Percentiles rank a stretch among this genome's conserved stretches.
These are phyloP conservation scores for Cladorrhinum samala DNA, from an alignment of 495 filamentous ascomycete genomes.

Conservation along the genomic window DNA sequence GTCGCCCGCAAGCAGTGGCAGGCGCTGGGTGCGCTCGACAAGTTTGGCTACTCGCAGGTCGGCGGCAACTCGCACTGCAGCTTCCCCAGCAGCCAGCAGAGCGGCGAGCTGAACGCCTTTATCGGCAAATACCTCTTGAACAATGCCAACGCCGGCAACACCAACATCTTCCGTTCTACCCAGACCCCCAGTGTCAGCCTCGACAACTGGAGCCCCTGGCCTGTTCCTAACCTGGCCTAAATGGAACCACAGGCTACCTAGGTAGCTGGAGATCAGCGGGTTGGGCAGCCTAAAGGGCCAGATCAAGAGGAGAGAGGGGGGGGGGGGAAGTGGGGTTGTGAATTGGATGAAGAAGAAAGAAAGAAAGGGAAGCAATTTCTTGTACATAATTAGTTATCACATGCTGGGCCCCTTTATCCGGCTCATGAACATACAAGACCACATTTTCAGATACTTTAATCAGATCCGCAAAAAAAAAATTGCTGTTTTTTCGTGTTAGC, in stretches of 20 bases:
- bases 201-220: conserved; percentile 23
- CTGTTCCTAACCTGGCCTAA: conserved; percentile 17
- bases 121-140: conserved; percentile 49
- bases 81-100: conserved; percentile 40
- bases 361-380: background rate
- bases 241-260: too few relatives aligned
- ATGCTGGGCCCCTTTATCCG: too few relatives aligned
- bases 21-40: conserved; percentile 39
- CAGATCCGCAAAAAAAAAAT: too few relatives aligned
- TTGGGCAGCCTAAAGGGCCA: too few relatives aligned
- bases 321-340: background rate
- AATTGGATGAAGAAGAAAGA: background rate
- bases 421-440: too few relatives aligned
- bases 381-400: background rate
- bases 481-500: too few relatives aligned
- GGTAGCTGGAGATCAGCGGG: too few relatives aligned
- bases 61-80: conserved; percentile 49
- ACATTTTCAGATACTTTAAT: too few relatives aligned
- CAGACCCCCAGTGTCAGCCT: conserved; percentile 18
- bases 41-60: conserved; percentile 48
- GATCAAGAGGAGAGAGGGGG: background rate
- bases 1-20: conserved; percentile 45
- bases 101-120: conserved; percentile 48
- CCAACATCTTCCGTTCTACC: conserved; percentile 17
- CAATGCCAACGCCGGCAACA: conserved; percentile 15